phyloP scores from a whole-genome alignment of 192 early-diverging fungal genomes.

The Linnemannia hyalina region DNA sequence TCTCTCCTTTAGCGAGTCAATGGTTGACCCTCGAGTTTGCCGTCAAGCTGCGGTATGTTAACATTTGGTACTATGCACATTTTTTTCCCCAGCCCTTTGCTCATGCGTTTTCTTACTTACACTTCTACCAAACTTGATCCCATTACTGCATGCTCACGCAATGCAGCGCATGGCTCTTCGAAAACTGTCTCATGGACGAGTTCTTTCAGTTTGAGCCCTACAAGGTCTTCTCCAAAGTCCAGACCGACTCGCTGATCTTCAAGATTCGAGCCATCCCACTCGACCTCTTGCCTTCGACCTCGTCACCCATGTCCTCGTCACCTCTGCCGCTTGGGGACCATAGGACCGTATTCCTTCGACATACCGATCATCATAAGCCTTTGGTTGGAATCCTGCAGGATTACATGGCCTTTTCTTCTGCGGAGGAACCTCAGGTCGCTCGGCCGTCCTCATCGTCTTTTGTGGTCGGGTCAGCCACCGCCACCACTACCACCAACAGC shows the following conservation, averaged over 20 bases:
- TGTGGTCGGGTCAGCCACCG: neutral
- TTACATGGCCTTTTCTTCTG: slow-evolving; percentile 50
- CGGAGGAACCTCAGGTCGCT: neutral
- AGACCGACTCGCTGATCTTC: slow-evolving; percentile 72
- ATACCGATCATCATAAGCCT: slow-evolving; percentile 57
- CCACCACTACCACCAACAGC: neutral
- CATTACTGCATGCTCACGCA: neutral
- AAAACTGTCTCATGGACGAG: slow-evolving; percentile 62
- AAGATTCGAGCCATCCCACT: slow-evolving; percentile 55
- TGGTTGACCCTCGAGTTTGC: slow-evolving; percentile 73
- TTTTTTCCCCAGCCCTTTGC: neutral
- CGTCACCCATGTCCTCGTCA: neutral
- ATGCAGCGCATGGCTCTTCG: slow-evolving; percentile 66
- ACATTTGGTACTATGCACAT: neutral
- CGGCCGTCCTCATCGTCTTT: neutral
- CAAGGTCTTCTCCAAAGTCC: slow-evolving; percentile 72
- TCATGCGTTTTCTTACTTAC: neutral
- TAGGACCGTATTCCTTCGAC: slow-evolving; percentile 58
- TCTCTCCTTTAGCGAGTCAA: slow-evolving; percentile 59
- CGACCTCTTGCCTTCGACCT: neutral
- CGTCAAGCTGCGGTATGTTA: slow-evolving; percentile 59
- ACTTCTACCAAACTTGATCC: neutral
- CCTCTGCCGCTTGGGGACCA: slow-evolving; percentile 20
- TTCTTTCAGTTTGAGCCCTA: slow-evolving; percentile 71
- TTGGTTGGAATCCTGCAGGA: slow-evolving; percentile 54